phyloP scores from a whole-genome alignment of 768 basidiomycete species.

The Rhizopogon rudus region DNA sequence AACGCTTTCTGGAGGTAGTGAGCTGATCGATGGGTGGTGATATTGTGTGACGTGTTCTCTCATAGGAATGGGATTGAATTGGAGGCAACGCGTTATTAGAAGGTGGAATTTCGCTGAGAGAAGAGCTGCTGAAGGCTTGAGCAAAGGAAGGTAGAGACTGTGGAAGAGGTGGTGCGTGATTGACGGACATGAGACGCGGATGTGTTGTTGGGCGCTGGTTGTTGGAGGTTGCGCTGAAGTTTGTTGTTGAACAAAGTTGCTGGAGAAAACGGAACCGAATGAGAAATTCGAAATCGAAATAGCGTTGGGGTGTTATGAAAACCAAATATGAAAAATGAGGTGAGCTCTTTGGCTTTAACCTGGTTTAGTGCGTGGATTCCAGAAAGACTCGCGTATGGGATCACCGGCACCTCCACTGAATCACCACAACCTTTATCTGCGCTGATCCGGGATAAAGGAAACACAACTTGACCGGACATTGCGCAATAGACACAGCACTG shows the following conservation, averaged over 20 bases:
- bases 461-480: too few species aligned
- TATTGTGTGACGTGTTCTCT: slow-evolving; percentile 29
- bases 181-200: slow-evolving; percentile 33
- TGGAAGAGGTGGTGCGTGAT: slow-evolving; percentile 39
- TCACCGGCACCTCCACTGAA: too few species aligned
- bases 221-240: background rate
- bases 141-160: slow-evolving; percentile 78
- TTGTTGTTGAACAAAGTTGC: background rate
- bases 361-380: background rate
- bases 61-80: slow-evolving; percentile 45
- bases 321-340: too few species aligned
- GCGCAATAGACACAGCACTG: too few species aligned
- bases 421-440: too few species aligned
- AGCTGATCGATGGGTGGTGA: slow-evolving; percentile 28
- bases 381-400: background rate
- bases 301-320: background rate
- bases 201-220: background rate
- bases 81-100: slow-evolving; percentile 61
- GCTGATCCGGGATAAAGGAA: too few species aligned
- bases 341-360: background rate
- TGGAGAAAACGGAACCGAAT: slow-evolving; percentile 14
- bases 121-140: slow-evolving; percentile 62
- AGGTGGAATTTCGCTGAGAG: slow-evolving; percentile 44
- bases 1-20: slow-evolving; percentile 35
- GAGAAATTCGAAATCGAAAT: background rate